phyloP scores from a whole-genome alignment of 2,329 filamentous ascomycete species.

The Diplodia scrobiculata region DNA sequence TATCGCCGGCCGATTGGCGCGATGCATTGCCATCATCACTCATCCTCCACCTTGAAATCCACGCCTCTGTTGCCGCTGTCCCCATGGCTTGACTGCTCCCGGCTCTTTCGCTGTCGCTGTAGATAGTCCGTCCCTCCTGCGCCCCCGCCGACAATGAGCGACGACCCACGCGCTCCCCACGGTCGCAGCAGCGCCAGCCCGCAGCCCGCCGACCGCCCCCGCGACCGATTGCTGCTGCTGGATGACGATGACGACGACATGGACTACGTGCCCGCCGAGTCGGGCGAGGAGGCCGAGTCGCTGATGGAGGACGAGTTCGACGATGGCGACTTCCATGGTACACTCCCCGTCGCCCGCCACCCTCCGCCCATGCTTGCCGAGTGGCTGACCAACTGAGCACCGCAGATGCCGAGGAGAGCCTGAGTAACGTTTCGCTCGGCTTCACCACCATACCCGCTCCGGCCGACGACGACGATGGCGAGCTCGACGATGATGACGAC shows the following conservation, averaged over 20 bases:
- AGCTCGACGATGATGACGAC: slow-evolving; percentile 41
- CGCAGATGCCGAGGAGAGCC: slow-evolving; percentile 48
- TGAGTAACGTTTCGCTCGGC: slow-evolving; percentile 48
- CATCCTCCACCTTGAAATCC: background rate
- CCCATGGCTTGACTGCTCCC: background rate
- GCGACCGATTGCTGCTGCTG: slow-evolving; percentile 37
- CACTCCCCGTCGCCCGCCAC: background rate
- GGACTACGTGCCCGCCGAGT: slow-evolving; percentile 50
- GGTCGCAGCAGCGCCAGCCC: slow-evolving; percentile 13
- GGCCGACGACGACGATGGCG: slow-evolving; percentile 35
- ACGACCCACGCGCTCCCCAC: slow-evolving; percentile 7
- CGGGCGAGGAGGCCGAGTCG: slow-evolving; percentile 45
- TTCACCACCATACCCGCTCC: slow-evolving; percentile 38
- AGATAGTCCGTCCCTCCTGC: slow-evolving; percentile 5
- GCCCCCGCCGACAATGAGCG: slow-evolving; percentile 18
- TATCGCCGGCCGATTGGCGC: slow-evolving; percentile 24
- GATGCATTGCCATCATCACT: slow-evolving; percentile 22
- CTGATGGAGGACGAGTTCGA: slow-evolving; percentile 46
- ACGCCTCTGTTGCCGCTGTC: slow-evolving; percentile 1
- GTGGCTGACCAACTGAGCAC: slow-evolving; percentile 30
- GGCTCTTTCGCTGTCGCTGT: background rate
- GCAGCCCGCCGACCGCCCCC: background rate
- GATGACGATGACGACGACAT: slow-evolving; percentile 54
- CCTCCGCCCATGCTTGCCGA: background rate
- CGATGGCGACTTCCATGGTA: slow-evolving; percentile 44